phyloP scores from a whole-genome alignment of 495 filamentous ascomycete genomes.

The Aspergillus mulundensis region DNA sequence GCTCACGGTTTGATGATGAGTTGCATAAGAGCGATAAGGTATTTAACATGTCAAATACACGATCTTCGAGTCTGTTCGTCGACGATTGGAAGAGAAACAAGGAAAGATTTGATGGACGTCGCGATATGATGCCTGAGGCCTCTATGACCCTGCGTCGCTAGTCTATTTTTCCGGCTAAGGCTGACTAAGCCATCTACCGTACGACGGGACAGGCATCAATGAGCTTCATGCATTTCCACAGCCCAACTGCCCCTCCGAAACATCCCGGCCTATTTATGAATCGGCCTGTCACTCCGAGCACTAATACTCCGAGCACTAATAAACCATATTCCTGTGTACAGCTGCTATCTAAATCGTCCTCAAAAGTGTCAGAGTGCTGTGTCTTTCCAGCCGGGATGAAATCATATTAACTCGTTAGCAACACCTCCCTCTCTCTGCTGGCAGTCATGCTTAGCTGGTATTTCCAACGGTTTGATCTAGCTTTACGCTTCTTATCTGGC shows the following conservation, averaged over 20 bases:
- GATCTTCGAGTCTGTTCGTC: neutral
- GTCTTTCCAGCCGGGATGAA: neutral
- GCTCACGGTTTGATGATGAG: neutral
- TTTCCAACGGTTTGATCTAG: constrained; percentile 2
- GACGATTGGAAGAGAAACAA: neutral
- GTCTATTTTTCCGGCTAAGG: neutral
- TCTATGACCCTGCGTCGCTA: neutral
- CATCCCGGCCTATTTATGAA: neutral
- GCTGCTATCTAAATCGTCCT: no score
- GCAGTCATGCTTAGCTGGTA: constrained; percentile 5
- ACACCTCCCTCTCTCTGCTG: constrained; percentile 4
- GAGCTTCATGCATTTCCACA: constrained; percentile 5
- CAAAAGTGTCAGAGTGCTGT: neutral
- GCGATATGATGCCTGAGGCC: constrained; percentile 7
- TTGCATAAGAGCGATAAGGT: neutral
- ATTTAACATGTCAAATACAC: neutral
- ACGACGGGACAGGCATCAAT: constrained; percentile 12
- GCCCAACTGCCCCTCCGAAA: constrained; percentile 14
- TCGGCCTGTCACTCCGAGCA: neutral
- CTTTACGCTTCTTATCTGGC: neutral
- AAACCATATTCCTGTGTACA: no score
- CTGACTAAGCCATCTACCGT: neutral
- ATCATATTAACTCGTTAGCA: constrained; percentile 5
- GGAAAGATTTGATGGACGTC: neutral
- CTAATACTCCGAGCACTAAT: no score